Conservation (phyloP, 805 yeast genomes). For the Spathaspora hagerdaliae region DNA sequence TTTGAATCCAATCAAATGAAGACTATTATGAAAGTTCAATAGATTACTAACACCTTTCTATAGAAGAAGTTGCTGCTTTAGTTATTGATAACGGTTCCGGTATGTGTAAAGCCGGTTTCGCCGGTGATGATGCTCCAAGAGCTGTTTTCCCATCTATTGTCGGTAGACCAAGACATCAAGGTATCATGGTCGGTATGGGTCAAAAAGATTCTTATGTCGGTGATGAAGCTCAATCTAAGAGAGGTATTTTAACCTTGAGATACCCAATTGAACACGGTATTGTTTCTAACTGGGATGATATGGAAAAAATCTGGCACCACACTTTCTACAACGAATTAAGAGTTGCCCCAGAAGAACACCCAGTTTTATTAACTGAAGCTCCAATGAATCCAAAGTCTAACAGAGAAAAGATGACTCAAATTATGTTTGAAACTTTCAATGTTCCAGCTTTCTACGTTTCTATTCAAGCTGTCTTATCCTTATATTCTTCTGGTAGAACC, state of each 20-base stretch:
- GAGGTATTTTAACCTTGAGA: conserved; percentile 98
- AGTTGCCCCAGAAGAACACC: conserved; percentile 99
- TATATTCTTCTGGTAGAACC: conserved; percentile 99
- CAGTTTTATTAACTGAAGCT: conserved; percentile 98
- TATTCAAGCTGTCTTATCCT: conserved; percentile 96
- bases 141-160: conserved; percentile 99
- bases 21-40: too few relatives aligned
- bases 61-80: conserved; percentile 51
- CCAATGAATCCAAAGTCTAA: conserved; percentile 99
- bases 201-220: conserved; percentile 99
- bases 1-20: too few relatives aligned
- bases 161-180: conserved; percentile 99
- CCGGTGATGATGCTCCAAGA: conserved; percentile 99
- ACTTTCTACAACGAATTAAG: conserved; percentile 99
- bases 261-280: conserved; percentile 99
- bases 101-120: conserved; percentile 99
- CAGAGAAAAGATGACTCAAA: conserved; percentile 99
- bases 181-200: conserved; percentile 99
- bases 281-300: conserved; percentile 99
- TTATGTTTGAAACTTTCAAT: conserved; percentile 97
- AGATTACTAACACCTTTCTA: conserved; percentile 16
- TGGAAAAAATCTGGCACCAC: conserved; percentile 99
- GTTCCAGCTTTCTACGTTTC: conserved; percentile 99
- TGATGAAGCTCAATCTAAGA: conserved; percentile 99
- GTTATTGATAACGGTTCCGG: conserved; percentile 99